Percentiles rank a stretch among this genome's conserved stretches.
Conservation (phyloP, 1,139 yeast genomes). For the Scheffersomyces titani region DNA sequence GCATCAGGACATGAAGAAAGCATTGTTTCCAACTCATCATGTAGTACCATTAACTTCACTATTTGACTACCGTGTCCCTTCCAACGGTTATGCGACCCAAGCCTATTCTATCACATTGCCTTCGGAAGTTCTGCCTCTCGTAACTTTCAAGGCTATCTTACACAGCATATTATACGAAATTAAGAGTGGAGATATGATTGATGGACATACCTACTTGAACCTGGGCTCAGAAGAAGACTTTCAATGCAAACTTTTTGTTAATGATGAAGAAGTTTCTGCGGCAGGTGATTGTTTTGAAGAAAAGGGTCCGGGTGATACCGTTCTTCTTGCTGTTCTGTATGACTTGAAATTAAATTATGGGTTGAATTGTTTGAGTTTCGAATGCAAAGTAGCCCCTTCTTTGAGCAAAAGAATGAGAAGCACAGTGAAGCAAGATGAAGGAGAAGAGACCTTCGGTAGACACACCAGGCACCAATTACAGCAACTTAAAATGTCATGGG, state of each 20-base stretch:
- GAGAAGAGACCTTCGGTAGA: slow-evolving; percentile 34
- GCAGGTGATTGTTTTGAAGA: slow-evolving; percentile 42
- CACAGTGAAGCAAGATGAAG: slow-evolving; percentile 21
- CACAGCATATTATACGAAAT: slow-evolving; percentile 40
- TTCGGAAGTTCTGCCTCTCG: slow-evolving; percentile 42
- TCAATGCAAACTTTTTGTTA: slow-evolving; percentile 45
- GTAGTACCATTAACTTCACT: slow-evolving; percentile 19
- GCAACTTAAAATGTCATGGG: slow-evolving; percentile 51
- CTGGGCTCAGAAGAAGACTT: slow-evolving; percentile 36
- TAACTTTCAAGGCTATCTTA: slow-evolving; percentile 45
- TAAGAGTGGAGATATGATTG: slow-evolving; percentile 32
- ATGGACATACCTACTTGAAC: slow-evolving; percentile 30
- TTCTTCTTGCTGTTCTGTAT: slow-evolving; percentile 39
- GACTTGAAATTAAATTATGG: slow-evolving; percentile 53
- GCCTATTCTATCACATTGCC: slow-evolving; percentile 48
- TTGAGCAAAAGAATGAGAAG: slow-evolving; percentile 36
- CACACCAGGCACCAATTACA: slow-evolving; percentile 52
- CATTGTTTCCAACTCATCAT: slow-evolving; percentile 37
- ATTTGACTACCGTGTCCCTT: slow-evolving; percentile 48
- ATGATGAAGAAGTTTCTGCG: slow-evolving; percentile 48
- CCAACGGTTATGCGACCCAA: slow-evolving; percentile 45
- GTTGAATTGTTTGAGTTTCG: slow-evolving; percentile 47
- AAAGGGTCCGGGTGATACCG: slow-evolving; percentile 13
- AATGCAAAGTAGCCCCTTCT: slow-evolving; percentile 46
- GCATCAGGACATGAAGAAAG: slow-evolving; percentile 28